These are phyloP conservation scores for Colletotrichum destructivum DNA, from an alignment of 2,329 filamentous ascomycete genomes.

Conservation along the genomic window DNA sequence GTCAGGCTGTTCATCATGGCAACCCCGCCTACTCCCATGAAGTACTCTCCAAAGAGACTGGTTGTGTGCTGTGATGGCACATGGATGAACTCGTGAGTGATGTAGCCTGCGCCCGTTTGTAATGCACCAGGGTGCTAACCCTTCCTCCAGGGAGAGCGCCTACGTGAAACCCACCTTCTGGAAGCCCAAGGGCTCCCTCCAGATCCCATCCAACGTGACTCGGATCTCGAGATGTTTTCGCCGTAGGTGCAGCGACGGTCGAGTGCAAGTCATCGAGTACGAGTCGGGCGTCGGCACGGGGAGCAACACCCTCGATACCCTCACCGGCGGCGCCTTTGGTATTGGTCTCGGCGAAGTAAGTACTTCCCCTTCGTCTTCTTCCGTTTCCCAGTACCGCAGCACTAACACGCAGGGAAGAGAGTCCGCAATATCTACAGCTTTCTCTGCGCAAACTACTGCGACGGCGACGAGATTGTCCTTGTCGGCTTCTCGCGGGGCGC, in stretches of 20 bases:
- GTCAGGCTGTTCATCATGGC: conserved; percentile 13
- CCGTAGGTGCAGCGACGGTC: conserved; percentile 64
- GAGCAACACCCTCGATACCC: conserved; percentile 62
- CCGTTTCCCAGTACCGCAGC: background rate
- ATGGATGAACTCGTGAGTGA: conserved; percentile 63
- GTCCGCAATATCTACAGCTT: conserved; percentile 76
- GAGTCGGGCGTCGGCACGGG: conserved; percentile 73
- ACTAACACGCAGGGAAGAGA: conserved; percentile 53
- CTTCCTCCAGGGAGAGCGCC: conserved; percentile 58
- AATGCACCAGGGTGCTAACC: conserved; percentile 12
- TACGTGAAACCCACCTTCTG: conserved; percentile 58
- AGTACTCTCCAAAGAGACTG: conserved; percentile 58
- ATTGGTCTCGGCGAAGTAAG: conserved; percentile 67
- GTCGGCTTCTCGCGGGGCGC: conserved; percentile 72
- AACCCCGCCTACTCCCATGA: conserved; percentile 2
- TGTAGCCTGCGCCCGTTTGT: too few relatives aligned
- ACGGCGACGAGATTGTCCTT: conserved; percentile 70
- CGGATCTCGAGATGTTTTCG: conserved; percentile 72
- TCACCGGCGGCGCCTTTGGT: conserved; percentile 70
- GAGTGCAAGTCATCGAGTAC: conserved; percentile 72
- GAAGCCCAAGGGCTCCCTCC: conserved; percentile 57
- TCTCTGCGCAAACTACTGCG: conserved; percentile 73
- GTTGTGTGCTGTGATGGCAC: conserved; percentile 69
- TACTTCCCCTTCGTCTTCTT: background rate
- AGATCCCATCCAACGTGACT: conserved; percentile 73